Base-by-base conservation (phyloP, 2,329 filamentous ascomycete genomes). In the Nemania serpens region DNA sequence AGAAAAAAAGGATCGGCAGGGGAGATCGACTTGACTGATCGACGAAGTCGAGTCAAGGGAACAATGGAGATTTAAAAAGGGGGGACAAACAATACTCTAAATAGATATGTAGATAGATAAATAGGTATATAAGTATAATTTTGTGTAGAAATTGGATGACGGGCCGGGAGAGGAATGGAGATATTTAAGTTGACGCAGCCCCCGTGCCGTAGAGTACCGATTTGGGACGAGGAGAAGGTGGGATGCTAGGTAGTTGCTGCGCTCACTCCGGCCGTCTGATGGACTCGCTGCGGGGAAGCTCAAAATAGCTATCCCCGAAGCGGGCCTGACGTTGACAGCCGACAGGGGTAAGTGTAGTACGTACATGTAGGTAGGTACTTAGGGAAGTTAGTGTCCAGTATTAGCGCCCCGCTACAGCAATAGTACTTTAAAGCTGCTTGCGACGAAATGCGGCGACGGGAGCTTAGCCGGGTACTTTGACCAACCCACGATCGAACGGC, bases 241-340 rank as follows among this genome's bases (percentile, higher is more conserved):
- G 46, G 18, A 45, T 41, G 20, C 12, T 5, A 45, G 20, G 9
- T 12, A 15, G 20, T 15, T 29, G 22, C 18, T 9, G 43, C 18
- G 17, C 7, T 18, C 15, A 20, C 43, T 25, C 43, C 43, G 43
- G 52, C 48, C 42, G 50, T 54, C 33, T 13, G 15, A 53, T 46
- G 20, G 17, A 17, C 20, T 49, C 29, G 42, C 52, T 64, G 62
- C 62, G 62, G 62, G 62, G 62, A 59, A 64, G 62, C 62, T 62
- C 59, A 54, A 59, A 59, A 54, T 56, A 64, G 62, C 55, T 51
- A 59, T 63, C 52, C 52, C 62, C 62, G 62, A 64, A 29, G 42
- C 43, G 25, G 25, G 25, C 29, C n/a, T 42, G 25, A 36, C 18
- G n/a, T 53, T 17, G 49, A 52, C 22, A 18, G n/a, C n/a, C n/a